Conservation (phyloP, 2,329 filamentous ascomycete genomes). For the Curvularia sp. region DNA sequence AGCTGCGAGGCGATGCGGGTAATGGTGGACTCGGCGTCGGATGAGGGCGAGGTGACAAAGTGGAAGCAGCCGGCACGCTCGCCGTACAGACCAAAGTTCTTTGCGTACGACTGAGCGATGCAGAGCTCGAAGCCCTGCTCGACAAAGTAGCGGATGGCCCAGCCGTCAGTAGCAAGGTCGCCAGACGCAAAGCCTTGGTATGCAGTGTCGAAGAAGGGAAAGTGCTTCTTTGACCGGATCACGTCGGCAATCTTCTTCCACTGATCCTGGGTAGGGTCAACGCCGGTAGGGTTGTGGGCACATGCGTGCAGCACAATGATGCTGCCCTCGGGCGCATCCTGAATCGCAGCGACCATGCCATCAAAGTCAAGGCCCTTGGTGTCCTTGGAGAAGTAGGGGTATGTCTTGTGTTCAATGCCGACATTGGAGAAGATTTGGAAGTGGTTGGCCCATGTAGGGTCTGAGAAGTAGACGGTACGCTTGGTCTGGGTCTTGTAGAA, state of each 20-base stretch:
- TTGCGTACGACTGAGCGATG: constrained; percentile 62
- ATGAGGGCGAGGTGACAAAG: constrained; percentile 76
- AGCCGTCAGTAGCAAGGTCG: constrained; percentile 82
- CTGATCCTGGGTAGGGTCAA: constrained; percentile 91
- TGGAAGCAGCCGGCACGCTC: constrained; percentile 97
- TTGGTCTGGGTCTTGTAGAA: constrained; percentile 76
- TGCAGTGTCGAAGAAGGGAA: constrained; percentile 97
- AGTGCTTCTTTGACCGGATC: constrained; percentile 79
- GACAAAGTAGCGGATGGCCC: constrained; percentile 93
- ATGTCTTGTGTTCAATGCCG: constrained; percentile 75
- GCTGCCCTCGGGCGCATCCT: constrained; percentile 74
- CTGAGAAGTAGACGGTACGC: constrained; percentile 86
- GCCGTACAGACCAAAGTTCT: constrained; percentile 83
- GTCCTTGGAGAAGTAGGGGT: constrained; percentile 91
- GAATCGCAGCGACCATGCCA: constrained; percentile 78
- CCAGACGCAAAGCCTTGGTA: constrained; percentile 99
- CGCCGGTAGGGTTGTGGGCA: constrained; percentile 97
- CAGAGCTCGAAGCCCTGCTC: constrained; percentile 80
- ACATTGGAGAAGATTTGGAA: constrained; percentile 98
- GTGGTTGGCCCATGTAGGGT: constrained; percentile 98
- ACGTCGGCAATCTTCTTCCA: constrained; percentile 88
- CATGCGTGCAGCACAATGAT: constrained; percentile 94
- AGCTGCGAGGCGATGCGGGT: constrained; percentile 82
- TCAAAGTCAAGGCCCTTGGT: constrained; percentile 92
- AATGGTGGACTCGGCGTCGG: constrained; percentile 68